Percentiles rank a stretch among this genome's conserved stretches.
Conservation (phyloP, 2,329 filamentous ascomycete species). For the Juglanconis oblonga region DNA sequence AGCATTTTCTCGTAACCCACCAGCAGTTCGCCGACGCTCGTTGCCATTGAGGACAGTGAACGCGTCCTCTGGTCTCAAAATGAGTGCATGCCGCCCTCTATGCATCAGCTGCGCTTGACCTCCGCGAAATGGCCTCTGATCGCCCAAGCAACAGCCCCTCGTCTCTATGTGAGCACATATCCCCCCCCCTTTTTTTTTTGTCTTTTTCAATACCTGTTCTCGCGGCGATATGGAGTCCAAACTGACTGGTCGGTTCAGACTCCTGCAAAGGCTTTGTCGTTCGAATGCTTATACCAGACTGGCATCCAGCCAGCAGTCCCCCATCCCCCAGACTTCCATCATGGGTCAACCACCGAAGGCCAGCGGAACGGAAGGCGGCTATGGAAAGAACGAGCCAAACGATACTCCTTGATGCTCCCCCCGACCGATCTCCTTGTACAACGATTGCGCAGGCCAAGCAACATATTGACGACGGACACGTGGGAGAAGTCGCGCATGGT, state of each 20-base stretch:
- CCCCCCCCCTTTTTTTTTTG: too few species aligned
- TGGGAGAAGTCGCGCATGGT: slow-evolving; percentile 10
- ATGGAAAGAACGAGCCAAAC: not conserved
- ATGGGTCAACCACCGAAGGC: not conserved
- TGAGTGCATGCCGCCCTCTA: slow-evolving; percentile 6
- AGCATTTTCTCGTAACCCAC: not conserved
- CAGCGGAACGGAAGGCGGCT: not conserved
- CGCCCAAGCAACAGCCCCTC: not conserved
- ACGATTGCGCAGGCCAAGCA: not conserved
- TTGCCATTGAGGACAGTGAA: not conserved
- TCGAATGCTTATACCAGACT: not conserved
- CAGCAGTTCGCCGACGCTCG: not conserved
- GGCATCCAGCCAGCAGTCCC: not conserved
- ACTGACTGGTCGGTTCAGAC: not conserved
- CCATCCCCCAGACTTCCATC: not conserved
- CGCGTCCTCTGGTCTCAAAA: not conserved
- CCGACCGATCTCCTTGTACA: slow-evolving; percentile 10
- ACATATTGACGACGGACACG: slow-evolving; percentile 1
- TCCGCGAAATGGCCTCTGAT: not conserved
- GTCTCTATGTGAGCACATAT: not conserved
- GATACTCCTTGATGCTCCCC: not conserved
- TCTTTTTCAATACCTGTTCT: too few species aligned
- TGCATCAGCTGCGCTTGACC: not conserved
- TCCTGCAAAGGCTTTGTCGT: too few species aligned
- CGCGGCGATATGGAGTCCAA: not conserved